Conservation (phyloP, 345 rosid species). For the Camelina laxa region DNA sequence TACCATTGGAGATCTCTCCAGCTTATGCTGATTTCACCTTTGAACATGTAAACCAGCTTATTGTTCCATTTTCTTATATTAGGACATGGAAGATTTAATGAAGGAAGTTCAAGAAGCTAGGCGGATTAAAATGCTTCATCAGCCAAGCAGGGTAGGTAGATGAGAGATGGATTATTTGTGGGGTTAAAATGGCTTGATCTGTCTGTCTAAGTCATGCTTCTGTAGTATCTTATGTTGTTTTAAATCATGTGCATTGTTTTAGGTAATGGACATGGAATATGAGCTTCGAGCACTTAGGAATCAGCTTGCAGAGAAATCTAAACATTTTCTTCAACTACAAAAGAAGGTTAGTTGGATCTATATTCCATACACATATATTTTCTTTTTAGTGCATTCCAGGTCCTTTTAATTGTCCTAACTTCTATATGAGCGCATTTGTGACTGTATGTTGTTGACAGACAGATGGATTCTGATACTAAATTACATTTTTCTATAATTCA, state of each 20-base stretch:
- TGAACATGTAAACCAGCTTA: constrained; percentile 11
- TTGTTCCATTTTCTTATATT: constrained; percentile 31
- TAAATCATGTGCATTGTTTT: constrained; percentile 29
- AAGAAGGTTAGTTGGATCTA: constrained; percentile 56
- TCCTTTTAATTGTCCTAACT: constrained; percentile 4
- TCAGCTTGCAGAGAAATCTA: constrained; percentile 85
- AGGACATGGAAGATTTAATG: constrained; percentile 94
- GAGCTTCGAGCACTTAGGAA: constrained; percentile 79
- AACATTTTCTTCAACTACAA: constrained; percentile 69
- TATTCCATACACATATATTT: not conserved
- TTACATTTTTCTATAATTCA: constrained; percentile 43
- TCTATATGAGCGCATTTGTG: constrained; percentile 20
- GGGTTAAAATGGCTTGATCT: not conserved
- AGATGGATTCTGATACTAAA: constrained; percentile 21
- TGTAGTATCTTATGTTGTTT: not conserved
- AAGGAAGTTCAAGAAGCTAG: constrained; percentile 99
- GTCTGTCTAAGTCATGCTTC: constrained; percentile 18
- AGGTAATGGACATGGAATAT: constrained; percentile 97
- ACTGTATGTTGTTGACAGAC: constrained; percentile 11
- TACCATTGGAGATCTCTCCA: not conserved
- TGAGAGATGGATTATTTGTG: constrained; percentile 1
- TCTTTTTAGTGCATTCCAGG: not conserved
- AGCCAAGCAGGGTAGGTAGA: constrained; percentile 87
- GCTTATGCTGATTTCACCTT: constrained; percentile 16
- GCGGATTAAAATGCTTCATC: constrained; percentile 98